A percentile compares a stretch with the other conserved stretches of the same genome.
Conservation (phyloP, 176 grass and related monocot species). For the Luzula sylvatica region DNA sequence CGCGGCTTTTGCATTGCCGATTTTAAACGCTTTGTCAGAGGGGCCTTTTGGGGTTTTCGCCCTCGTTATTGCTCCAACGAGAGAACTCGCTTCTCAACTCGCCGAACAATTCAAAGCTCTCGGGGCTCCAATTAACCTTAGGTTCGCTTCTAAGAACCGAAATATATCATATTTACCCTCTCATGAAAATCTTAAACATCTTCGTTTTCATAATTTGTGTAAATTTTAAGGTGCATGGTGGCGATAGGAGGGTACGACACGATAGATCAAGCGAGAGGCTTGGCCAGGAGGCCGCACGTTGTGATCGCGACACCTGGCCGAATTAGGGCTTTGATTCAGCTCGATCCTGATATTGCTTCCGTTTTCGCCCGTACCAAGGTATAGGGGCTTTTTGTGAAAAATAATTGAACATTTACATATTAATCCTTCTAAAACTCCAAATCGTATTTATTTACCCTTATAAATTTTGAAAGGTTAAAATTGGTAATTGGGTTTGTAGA, state of each 20-base stretch:
- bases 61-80: constrained; percentile 63
- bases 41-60: constrained; percentile 63
- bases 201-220: too few relatives aligned
- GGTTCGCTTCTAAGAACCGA: not conserved
- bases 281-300: constrained; percentile 59
- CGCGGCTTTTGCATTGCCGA: constrained; percentile 73
- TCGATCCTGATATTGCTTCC: constrained; percentile 62
- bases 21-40: constrained; percentile 67
- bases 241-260: constrained; percentile 76
- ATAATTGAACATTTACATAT: not conserved
- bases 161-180: too few relatives aligned
- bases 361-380: constrained; percentile 78
- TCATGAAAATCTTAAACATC: too few relatives aligned
- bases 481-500: not conserved
- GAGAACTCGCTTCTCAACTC: constrained; percentile 82
- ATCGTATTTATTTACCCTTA: not conserved
- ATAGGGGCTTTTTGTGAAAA: too few relatives aligned
- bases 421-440: not conserved
- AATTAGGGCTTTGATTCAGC: constrained; percentile 55
- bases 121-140: constrained; percentile 54
- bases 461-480: constrained; percentile 2
- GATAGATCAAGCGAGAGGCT: constrained; percentile 58
- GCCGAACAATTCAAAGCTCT: constrained; percentile 89
- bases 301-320: constrained; percentile 82
- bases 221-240: constrained; percentile 43